These are phyloP conservation scores for Tolypocladium ophioglossoides DNA, from an alignment of 2,329 filamentous ascomycete genomes.

Conservation along the genomic window DNA sequence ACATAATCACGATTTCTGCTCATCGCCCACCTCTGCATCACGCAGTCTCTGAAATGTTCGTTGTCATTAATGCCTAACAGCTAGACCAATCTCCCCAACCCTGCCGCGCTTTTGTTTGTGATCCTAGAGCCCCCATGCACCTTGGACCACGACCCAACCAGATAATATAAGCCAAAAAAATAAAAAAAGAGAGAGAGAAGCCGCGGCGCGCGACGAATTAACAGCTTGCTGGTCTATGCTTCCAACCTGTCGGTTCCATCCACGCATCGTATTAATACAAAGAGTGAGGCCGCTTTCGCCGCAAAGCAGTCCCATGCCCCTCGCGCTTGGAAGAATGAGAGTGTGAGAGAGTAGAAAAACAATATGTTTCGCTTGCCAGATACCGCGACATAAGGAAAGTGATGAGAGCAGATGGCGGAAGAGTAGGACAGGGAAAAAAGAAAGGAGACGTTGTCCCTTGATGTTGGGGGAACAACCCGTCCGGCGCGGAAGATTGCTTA, in stretches of 20 bases:
- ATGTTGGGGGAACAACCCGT: background rate
- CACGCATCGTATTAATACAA: slow-evolving; percentile 20
- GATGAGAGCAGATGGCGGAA: slow-evolving; percentile 1
- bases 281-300: slow-evolving; percentile 9
- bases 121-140: background rate
- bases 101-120: background rate
- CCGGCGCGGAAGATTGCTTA: background rate
- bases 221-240: slow-evolving; percentile 1
- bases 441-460: background rate
- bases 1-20: background rate
- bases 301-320: slow-evolving; percentile 6
- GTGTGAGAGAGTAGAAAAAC: background rate
- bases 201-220: background rate
- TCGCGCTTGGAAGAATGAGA: background rate
- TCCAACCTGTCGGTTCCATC: slow-evolving; percentile 11
- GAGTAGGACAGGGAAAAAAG: background rate
- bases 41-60: background rate
- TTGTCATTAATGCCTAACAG: slow-evolving; percentile 1
- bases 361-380: slow-evolving; percentile 9
- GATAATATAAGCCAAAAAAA: background rate
- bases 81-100: background rate
- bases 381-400: slow-evolving; percentile 2
- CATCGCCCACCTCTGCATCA: background rate
- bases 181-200: background rate
- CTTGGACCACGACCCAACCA: background rate